Conservation (phyloP, 2,329 filamentous ascomycete species). For the Camillea tinctor region DNA sequence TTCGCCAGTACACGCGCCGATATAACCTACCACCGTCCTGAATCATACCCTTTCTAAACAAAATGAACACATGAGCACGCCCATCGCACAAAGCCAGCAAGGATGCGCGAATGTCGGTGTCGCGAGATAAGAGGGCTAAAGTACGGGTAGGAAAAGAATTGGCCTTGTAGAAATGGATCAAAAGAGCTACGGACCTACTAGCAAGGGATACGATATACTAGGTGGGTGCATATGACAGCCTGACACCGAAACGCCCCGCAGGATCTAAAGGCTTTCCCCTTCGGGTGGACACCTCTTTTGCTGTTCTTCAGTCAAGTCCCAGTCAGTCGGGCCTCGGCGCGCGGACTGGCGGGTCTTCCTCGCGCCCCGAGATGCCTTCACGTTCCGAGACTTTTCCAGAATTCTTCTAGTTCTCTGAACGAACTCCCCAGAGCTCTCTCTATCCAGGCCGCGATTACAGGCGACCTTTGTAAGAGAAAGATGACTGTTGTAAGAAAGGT, state of each 20-base stretch:
- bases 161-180: background rate
- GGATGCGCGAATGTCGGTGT: background rate
- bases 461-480: background rate
- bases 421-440: no score
- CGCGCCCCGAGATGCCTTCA: slow-evolving; percentile 12
- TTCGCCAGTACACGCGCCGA: background rate
- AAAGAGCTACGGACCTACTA: background rate
- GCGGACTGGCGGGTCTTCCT: slow-evolving; percentile 19
- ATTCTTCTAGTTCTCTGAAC: background rate
- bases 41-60: background rate
- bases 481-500: background rate
- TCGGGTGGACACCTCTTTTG: background rate
- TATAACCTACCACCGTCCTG: background rate
- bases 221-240: background rate
- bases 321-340: slow-evolving; percentile 6
- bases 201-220: background rate
- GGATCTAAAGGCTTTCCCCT: background rate
- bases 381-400: background rate
- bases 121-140: background rate
- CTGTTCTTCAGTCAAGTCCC: background rate
- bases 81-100: background rate
- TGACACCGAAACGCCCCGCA: background rate
- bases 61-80: background rate
- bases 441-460: background rate
- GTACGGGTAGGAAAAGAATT: background rate